Conservation (phyloP, 306 rosid species). For the Prunus campanulata region DNA sequence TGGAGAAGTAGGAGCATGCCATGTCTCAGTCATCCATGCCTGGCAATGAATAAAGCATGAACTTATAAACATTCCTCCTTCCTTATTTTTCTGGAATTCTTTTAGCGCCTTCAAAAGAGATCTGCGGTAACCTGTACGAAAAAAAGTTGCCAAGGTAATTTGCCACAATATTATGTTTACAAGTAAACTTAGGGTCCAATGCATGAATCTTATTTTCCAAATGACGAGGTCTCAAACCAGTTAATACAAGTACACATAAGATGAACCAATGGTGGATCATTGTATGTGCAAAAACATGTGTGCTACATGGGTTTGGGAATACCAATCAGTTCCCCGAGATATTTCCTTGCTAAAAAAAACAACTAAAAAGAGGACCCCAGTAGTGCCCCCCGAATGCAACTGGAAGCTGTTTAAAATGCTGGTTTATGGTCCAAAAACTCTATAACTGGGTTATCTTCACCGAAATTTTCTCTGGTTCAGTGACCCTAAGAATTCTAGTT, state of each 20-base stretch:
- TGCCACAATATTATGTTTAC: not conserved
- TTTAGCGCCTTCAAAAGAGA: constrained; percentile 63
- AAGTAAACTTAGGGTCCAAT: not conserved
- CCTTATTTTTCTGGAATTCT: constrained; percentile 55
- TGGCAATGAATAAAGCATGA: constrained; percentile 93
- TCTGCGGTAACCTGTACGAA: constrained; percentile 61
- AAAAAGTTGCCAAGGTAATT: constrained; percentile 19
- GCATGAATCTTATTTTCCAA: not conserved
- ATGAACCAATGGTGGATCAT: not conserved
- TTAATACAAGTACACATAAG: not conserved
- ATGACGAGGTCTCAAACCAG: not conserved
- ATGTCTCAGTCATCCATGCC: constrained; percentile 66
- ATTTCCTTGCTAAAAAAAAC: too few species aligned
- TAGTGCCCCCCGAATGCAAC: not conserved
- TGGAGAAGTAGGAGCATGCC: constrained; percentile 80
- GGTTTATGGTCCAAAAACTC: too few species aligned
- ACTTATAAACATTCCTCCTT: constrained; percentile 70
- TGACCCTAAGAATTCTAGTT: not conserved
- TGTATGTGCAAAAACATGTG: too few species aligned
- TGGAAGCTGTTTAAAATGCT: not conserved
- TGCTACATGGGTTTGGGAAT: too few species aligned
- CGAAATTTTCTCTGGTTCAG: not conserved
- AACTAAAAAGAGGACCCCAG: not conserved
- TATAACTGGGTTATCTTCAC: too few species aligned
- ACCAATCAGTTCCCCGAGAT: too few species aligned